Conservation (phyloP, 345 rosid species). For the Citrus unshiu region DNA sequence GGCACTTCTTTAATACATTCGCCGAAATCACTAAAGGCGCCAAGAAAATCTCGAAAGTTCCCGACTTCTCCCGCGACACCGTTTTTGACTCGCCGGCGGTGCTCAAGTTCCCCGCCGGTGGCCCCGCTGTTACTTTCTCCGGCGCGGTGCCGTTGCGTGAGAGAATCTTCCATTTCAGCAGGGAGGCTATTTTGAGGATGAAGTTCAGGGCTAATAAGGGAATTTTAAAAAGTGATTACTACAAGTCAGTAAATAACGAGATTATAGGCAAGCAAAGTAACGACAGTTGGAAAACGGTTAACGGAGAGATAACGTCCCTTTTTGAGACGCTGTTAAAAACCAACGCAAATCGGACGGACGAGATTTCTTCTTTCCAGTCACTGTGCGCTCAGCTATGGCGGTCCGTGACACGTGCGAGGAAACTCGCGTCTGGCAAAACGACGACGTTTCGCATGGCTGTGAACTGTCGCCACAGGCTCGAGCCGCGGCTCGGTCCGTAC, state of each 20-base stretch:
- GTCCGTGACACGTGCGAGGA: conserved; percentile 81
- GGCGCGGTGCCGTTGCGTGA: conserved; percentile 72
- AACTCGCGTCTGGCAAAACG: conserved; percentile 42
- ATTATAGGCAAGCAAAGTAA: conserved; percentile 46
- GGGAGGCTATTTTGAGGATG: conserved; percentile 62
- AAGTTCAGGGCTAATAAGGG: conserved; percentile 53
- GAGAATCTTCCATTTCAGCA: conserved; percentile 77
- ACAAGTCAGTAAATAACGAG: conserved; percentile 25
- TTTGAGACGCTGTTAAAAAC: conserved; percentile 10
- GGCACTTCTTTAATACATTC: conserved; percentile 92
- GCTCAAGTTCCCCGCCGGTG: conserved; percentile 67
- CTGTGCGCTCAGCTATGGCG: conserved; percentile 85
- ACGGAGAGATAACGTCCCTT: conserved; percentile 41
- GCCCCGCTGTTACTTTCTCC: conserved; percentile 70
- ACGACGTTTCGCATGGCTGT: conserved; percentile 95
- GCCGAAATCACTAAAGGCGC: conserved; percentile 69
- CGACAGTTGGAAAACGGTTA: conserved; percentile 47
- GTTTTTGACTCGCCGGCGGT: conserved; percentile 63
- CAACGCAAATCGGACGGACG: conserved; percentile 35
- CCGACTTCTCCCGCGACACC: conserved; percentile 58
- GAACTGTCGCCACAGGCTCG: conserved; percentile 85
- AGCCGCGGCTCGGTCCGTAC: conserved; percentile 61
- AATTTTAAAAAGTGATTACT: not conserved
- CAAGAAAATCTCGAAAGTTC: conserved; percentile 55
- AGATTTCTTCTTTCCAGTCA: conserved; percentile 92